Evolutionary conservation across 176 grass and related monocot genomes (phyloP).

Genomic region (Eragrostis curvula): DNA sequence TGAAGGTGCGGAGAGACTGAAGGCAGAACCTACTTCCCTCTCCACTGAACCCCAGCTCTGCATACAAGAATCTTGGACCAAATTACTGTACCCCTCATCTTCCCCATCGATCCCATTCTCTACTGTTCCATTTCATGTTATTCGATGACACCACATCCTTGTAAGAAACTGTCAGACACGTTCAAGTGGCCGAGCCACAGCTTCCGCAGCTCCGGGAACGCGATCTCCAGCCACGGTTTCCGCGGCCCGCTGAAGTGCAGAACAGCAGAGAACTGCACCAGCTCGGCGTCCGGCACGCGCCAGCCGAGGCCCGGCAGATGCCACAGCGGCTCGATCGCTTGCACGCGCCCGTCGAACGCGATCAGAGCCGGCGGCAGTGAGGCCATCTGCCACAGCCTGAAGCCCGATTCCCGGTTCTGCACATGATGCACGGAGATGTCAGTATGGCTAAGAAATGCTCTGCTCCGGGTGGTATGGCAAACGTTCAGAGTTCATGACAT

Average conservation of each 20-base stretch:
- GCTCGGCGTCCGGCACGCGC: constrained; percentile 57
- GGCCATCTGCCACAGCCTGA: constrained; percentile 71
- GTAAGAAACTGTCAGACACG: constrained; percentile 67
- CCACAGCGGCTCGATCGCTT: constrained; percentile 66
- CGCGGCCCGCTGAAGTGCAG: constrained; percentile 92
- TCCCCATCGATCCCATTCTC: not conserved
- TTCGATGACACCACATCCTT: constrained; percentile 64
- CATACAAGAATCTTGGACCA: constrained; percentile 12
- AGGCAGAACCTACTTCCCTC: constrained; percentile 96
- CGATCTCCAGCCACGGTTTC: constrained; percentile 93
- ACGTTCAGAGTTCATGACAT: not conserved
- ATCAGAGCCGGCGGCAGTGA: constrained; percentile 80
- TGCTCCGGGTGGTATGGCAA: not conserved
- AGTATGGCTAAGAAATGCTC: not conserved
- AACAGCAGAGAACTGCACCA: constrained; percentile 54
- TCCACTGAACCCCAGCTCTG: constrained; percentile 58
- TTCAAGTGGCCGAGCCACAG: constrained; percentile 80
- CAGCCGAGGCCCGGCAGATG: constrained; percentile 69
- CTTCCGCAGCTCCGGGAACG: constrained; percentile 57
- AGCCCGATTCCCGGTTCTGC: constrained; percentile 78
- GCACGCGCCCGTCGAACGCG: constrained; percentile 65
- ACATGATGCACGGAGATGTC: not conserved
- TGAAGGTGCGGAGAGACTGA: constrained; percentile 75
- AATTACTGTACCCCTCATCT: constrained; percentile 11
- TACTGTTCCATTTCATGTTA: not conserved